phyloP scores from a whole-genome alignment of 805 yeast species.

The Starmerella ratchasimensis region DNA sequence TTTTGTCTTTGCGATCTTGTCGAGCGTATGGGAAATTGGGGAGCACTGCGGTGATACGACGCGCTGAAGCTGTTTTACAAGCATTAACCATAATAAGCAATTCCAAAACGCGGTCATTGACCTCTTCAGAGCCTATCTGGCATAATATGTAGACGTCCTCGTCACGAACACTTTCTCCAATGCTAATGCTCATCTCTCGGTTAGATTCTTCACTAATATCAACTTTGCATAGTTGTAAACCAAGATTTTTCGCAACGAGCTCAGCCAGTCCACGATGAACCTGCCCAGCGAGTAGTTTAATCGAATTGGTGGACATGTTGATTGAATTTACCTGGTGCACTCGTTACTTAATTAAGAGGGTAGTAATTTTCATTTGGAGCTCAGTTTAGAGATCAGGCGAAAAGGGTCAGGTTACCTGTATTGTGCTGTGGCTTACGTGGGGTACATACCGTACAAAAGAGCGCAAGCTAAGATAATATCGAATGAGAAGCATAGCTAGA shows the following conservation, averaged over 20 bases:
- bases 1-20: slow-evolving; percentile 92
- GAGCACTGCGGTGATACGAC: slow-evolving; percentile 86
- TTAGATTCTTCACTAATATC: slow-evolving; percentile 35
- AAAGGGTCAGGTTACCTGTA: no score
- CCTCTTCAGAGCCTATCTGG: slow-evolving; percentile 75
- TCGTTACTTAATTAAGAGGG: no score
- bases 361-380: no score
- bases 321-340: no score
- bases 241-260: slow-evolving; percentile 51
- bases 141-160: slow-evolving; percentile 43
- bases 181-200: slow-evolving; percentile 24
- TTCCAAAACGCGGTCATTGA: slow-evolving; percentile 81
- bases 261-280: slow-evolving; percentile 70
- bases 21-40: slow-evolving; percentile 97
- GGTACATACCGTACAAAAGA: no score
- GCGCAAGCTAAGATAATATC: no score
- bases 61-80: slow-evolving; percentile 86
- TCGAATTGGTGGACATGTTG: slow-evolving; percentile 24
- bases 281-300: slow-evolving; percentile 42
- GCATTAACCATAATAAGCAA: slow-evolving; percentile 83
- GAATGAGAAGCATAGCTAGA: no score
- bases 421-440: no score
- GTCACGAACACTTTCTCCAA: slow-evolving; percentile 80
- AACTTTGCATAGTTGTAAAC: slow-evolving; percentile 40
- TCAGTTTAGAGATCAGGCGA: no score